Evolutionary conservation across 768 basidiomycete genomes (phyloP).

Genomic region (Suillus subaureus): DNA sequence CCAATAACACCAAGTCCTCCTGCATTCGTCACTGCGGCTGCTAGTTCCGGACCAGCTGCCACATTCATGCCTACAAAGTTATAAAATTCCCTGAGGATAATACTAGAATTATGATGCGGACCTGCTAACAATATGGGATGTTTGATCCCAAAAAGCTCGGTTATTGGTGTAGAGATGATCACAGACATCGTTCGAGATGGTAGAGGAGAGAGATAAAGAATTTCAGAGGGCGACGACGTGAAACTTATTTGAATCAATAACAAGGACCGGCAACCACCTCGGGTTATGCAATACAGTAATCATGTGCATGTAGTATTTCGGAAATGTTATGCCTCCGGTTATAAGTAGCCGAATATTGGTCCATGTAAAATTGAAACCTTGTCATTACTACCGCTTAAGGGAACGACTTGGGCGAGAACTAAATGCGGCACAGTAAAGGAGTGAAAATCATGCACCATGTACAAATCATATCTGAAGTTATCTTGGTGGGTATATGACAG

Average conservation of each 20-base stretch:
- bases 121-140: slow-evolving; percentile 89
- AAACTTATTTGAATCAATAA: slow-evolving; percentile 11
- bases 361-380: background rate
- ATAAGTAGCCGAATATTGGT: background rate
- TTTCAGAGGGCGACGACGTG: background rate
- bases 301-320: slow-evolving; percentile 2
- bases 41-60: slow-evolving; percentile 78
- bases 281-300: background rate
- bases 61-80: slow-evolving; percentile 57
- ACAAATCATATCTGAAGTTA: slow-evolving; percentile 22
- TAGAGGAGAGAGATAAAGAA: background rate
- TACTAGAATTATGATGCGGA: slow-evolving; percentile 28
- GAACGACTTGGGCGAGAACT: background rate
- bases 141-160: slow-evolving; percentile 84
- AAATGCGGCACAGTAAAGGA: background rate
- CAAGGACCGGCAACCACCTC: background rate
- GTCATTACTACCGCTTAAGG: background rate
- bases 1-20: slow-evolving; percentile 94
- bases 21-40: slow-evolving; percentile 92
- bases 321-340: background rate
- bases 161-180: slow-evolving; percentile 84
- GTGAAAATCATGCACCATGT: background rate
- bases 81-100: slow-evolving; percentile 30
- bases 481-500: slow-evolving; percentile 29
- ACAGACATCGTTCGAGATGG: slow-evolving; percentile 48